A percentile compares a stretch with the other conserved stretches of the same genome.
Evolutionary conservation across 805 yeast genomes (phyloP).

Genomic region (Metschnikowia anglica): DNA sequence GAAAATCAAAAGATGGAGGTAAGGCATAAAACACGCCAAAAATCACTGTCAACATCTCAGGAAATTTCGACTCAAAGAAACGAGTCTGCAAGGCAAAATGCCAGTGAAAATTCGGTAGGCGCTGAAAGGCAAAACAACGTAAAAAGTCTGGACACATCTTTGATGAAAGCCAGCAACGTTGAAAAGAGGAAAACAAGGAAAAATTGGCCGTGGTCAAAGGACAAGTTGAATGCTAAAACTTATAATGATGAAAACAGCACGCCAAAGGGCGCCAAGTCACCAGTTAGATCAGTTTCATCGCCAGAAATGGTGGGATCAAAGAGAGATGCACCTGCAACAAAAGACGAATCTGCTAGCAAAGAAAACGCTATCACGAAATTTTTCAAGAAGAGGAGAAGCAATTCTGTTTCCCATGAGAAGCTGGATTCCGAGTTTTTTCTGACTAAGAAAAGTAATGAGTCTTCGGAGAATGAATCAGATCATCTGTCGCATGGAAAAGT

Average conservation of each 20-base stretch:
- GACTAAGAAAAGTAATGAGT: constrained; percentile 6
- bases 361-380: constrained; percentile 43
- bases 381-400: constrained; percentile 35
- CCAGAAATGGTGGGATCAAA: constrained; percentile 31
- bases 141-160: constrained; percentile 5
- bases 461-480: constrained; percentile 7
- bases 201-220: constrained; percentile 43
- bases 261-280: constrained; percentile 10
- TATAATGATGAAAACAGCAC: background rate
- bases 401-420: constrained; percentile 17
- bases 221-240: constrained; percentile 11
- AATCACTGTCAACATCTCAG: background rate
- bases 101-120: background rate
- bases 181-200: constrained; percentile 32
- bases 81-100: constrained; percentile 1
- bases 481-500: background rate
- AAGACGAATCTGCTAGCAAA: constrained; percentile 25
- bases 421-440: background rate
- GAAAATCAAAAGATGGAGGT: background rate
- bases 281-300: constrained; percentile 37
- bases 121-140: constrained; percentile 15
- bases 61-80: background rate
- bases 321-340: constrained; percentile 4
- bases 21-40: background rate
- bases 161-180: constrained; percentile 1